Base-by-base conservation (phyloP, 257 asterid genomes). In the Schizonepeta tenuifolia region DNA sequence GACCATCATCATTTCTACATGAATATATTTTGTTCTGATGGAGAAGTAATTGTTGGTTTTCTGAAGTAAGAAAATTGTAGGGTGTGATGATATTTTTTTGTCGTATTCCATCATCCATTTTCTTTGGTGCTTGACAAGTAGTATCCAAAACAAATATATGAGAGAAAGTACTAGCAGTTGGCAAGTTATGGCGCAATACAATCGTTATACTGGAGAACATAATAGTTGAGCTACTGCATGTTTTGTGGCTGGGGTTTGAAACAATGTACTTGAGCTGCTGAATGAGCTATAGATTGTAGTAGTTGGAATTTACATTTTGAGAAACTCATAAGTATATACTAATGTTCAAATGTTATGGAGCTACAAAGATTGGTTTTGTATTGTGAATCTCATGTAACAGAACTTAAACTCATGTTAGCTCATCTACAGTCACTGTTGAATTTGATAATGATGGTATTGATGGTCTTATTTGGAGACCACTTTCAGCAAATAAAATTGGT, bases 391-490 rank as follows among this genome's bases (percentile, higher is more conserved):
- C 57, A 9, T 63, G 38, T 35, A 35, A 35, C n/a, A 3, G 13
- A 62, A 49, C 21, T 62, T 31, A 61, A 38, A 21, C 3, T 36
- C 40, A 13, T 72, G 81, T 95, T 63, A 87, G 80, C 79, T 78
- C 91, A 24, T 85, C 87, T 66, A 92, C 98, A 9, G 87, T 95
- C 71, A 80, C 72, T 33, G 77, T 95, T 43, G 94, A 87, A 78
- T 81, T 78, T 81, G 87, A 82, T 78, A 75, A 69, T 80, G 80
- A 73, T 72, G 61, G 56, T 57, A 77, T 60, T 33, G 75, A 72
- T 24, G 84, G 84, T 74, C 75, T 86, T 58, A 66, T 67, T 49
- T 95, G 98, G 98, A 83, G 15, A 31, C 95, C 98, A 51, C 83
- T 92, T 75, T 83, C 89, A n/a, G 79, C 79, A 54, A 77, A 83